Evolutionary conservation across 768 basidiomycete species (phyloP).

Genomic region (Chalciporus piperatus): DNA sequence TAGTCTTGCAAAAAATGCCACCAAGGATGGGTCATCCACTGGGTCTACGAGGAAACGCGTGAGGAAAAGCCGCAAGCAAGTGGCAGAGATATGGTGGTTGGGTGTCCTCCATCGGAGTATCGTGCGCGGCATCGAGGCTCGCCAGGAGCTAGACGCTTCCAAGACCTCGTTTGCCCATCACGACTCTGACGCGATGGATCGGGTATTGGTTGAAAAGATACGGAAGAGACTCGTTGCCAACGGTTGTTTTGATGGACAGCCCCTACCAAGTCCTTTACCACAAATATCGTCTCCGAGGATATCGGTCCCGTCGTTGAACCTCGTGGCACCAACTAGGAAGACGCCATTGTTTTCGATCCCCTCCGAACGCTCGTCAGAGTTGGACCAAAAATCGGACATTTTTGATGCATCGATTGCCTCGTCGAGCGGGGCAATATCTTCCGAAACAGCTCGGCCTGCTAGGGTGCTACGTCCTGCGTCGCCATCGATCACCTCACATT

Average conservation of each 20-base stretch:
- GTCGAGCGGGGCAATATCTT: not conserved
- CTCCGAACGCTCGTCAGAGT: not conserved
- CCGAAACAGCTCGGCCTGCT: not conserved
- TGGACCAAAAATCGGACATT: not conserved
- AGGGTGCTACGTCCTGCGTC: not conserved
- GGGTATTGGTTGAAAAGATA: conserved; percentile 31
- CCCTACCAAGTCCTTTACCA: conserved; percentile 16
- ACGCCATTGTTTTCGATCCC: not conserved
- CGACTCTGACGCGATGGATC: conserved; percentile 31
- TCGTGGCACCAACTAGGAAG: conserved; percentile 12
- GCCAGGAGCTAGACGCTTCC: conserved; percentile 6
- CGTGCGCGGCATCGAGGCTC: conserved; percentile 19
- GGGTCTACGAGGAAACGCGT: conserved; percentile 26
- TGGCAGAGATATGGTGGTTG: conserved; percentile 36
- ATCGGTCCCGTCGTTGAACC: conserved; percentile 20
- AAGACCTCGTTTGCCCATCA: not conserved
- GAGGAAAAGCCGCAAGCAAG: conserved; percentile 31
- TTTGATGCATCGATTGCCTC: too few species aligned
- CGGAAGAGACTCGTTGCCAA: conserved; percentile 30
- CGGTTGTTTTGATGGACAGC: conserved; percentile 29
- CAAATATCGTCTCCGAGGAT: conserved; percentile 24
- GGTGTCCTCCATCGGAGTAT: conserved; percentile 37
- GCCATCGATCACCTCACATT: conserved; percentile 4
- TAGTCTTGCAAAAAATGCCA: conserved; percentile 11
- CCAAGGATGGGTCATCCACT: not conserved